Conservation (phyloP, 2,329 filamentous ascomycete genomes). For the Neoscytalidium dimidiatum region DNA sequence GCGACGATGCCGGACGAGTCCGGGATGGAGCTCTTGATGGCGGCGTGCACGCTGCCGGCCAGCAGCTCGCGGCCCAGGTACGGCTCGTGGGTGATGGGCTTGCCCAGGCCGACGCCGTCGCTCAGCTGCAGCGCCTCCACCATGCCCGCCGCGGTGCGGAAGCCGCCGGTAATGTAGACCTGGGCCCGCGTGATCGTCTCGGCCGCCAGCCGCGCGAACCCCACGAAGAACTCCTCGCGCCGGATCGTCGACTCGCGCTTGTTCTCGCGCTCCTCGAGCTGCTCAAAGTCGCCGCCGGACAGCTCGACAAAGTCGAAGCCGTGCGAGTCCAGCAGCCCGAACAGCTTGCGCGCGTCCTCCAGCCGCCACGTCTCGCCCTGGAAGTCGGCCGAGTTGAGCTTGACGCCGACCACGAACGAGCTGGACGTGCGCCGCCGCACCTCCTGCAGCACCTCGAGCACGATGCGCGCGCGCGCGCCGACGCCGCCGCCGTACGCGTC, state of each 20-base stretch:
- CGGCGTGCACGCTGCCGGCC: constrained; percentile 42
- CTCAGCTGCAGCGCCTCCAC: constrained; percentile 55
- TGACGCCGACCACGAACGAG: constrained; percentile 51
- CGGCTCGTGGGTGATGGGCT: constrained; percentile 55
- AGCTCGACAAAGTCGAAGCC: constrained; percentile 57
- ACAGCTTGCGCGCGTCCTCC: constrained; percentile 50
- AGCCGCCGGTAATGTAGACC: constrained; percentile 58
- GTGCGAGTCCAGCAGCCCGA: constrained; percentile 46
- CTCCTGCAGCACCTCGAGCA: constrained; percentile 35
- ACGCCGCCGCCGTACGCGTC: constrained; percentile 40
- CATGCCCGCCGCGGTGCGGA: constrained; percentile 58
- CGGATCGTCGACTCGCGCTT: constrained; percentile 56
- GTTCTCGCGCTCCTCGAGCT: constrained; percentile 49
- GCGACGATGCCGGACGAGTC: neutral
- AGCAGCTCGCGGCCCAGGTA: constrained; percentile 49
- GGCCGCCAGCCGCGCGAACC: constrained; percentile 56
- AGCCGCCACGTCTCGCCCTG: constrained; percentile 49
- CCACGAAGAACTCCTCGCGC: constrained; percentile 58
- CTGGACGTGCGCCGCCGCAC: constrained; percentile 30
- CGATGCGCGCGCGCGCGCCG: constrained; percentile 36
- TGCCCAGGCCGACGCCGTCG: constrained; percentile 62
- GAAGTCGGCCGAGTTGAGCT: constrained; percentile 56
- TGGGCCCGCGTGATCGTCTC: constrained; percentile 54
- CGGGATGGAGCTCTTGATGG: neutral
- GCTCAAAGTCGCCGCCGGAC: constrained; percentile 58